phyloP scores from a whole-genome alignment of 2,329 filamentous ascomycete genomes.

The Aureobasidium vineae region DNA sequence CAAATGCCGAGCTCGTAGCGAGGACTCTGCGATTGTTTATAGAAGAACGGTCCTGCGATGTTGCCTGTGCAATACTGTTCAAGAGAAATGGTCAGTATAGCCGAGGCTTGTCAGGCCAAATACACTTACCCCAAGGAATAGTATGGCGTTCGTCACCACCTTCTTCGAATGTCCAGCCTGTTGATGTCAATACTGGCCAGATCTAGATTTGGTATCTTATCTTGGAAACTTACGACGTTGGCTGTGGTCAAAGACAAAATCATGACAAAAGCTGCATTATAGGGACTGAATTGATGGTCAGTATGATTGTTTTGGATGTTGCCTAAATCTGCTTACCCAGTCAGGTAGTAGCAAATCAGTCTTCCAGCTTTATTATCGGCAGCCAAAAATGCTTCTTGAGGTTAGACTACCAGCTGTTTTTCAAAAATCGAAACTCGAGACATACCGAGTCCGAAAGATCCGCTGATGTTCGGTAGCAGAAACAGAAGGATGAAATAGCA shows the following conservation, averaged over 20 bases:
- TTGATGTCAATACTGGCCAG: neutral
- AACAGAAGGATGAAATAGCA: slow-evolving; percentile 35
- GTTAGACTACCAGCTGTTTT: neutral
- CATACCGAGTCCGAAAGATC: slow-evolving; percentile 53
- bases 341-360: slow-evolving; percentile 59
- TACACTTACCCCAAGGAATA: slow-evolving; percentile 51
- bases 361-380: slow-evolving; percentile 52
- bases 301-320: slow-evolving; percentile 32
- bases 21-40: slow-evolving; percentile 55
- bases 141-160: slow-evolving; percentile 61
- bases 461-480: slow-evolving; percentile 59
- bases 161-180: slow-evolving; percentile 59
- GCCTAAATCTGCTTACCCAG: slow-evolving; percentile 37
- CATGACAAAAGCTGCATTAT: slow-evolving; percentile 54
- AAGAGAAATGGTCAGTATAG: neutral
- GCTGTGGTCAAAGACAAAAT: slow-evolving; percentile 49
- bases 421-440: neutral
- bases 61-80: slow-evolving; percentile 56
- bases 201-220: neutral
- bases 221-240: slow-evolving; percentile 46
- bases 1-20: slow-evolving; percentile 54
- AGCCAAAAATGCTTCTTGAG: slow-evolving; percentile 48
- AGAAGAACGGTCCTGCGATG: slow-evolving; percentile 63
- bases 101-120: neutral
- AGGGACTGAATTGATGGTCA: slow-evolving; percentile 40